phyloP scores from a whole-genome alignment of 352 stramenopile genomes.

The Globisporangium barbulae region DNA sequence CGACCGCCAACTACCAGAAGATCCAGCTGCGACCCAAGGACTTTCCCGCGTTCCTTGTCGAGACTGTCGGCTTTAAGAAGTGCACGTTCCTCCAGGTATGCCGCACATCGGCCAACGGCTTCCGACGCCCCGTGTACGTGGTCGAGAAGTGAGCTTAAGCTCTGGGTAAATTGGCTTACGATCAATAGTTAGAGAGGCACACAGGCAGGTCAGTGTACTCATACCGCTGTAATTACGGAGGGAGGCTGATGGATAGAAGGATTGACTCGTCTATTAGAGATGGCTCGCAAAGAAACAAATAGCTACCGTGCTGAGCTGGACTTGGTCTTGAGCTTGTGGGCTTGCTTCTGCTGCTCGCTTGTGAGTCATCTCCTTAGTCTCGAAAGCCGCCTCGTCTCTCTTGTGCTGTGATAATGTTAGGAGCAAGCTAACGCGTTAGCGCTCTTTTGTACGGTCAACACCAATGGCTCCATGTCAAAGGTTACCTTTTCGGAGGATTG shows the following conservation, averaged over 20 bases:
- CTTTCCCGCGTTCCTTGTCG: conserved; percentile 55
- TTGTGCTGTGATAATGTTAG: conserved; percentile 34
- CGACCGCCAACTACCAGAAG: conserved; percentile 60
- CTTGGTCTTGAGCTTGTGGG: background rate
- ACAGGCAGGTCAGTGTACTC: background rate
- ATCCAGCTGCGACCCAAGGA: conserved; percentile 75
- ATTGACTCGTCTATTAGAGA: conserved; percentile 4
- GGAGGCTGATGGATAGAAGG: background rate
- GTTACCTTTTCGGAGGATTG: conserved; percentile 77
- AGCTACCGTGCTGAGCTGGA: background rate
- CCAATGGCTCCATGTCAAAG: background rate
- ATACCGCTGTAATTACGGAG: background rate
- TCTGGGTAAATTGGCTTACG: background rate
- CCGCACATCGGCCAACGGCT: conserved; percentile 72
- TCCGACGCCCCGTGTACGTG: conserved; percentile 71
- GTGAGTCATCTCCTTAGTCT: conserved; percentile 8
- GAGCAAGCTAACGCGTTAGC: background rate
- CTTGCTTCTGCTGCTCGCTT: background rate
- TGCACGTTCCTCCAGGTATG: conserved; percentile 75
- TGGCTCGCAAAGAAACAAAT: background rate
- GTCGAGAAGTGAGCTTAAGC: conserved; percentile 41
- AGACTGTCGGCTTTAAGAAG: conserved; percentile 58
- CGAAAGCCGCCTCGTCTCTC: conserved; percentile 45
- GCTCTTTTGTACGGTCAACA: background rate
- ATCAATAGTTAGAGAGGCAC: conserved; percentile 4